A percentile compares a stretch with the other conserved stretches of the same genome.
Conservation (phyloP, 768 basidiomycete genomes). For the Astraeus odoratus region DNA sequence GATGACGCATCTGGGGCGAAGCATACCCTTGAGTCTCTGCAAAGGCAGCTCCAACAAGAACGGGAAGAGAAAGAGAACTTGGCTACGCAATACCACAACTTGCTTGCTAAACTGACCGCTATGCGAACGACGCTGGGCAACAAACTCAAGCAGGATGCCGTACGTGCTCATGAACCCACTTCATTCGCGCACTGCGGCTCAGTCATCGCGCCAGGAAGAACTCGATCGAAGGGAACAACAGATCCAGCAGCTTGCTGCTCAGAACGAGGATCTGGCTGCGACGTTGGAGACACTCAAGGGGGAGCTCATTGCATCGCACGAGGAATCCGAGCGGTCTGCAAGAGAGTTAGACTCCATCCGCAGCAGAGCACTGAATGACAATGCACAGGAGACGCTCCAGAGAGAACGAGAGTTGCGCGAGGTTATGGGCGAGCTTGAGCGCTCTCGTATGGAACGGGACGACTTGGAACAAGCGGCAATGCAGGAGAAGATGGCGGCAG, state of each 20-base stretch:
- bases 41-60: conserved; percentile 68
- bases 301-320: conserved; percentile 71
- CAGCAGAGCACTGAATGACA: conserved; percentile 56
- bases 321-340: conserved; percentile 66
- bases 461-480: conserved; percentile 59
- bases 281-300: conserved; percentile 75
- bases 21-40: conserved; percentile 51
- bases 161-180: conserved; percentile 35
- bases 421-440: conserved; percentile 79
- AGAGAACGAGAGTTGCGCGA: conserved; percentile 81
- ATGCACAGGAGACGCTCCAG: conserved; percentile 57
- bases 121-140: conserved; percentile 93
- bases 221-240: conserved; percentile 87
- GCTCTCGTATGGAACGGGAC: conserved; percentile 74
- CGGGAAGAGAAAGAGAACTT: conserved; percentile 85
- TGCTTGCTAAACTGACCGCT: conserved; percentile 82
- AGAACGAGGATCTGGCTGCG: conserved; percentile 64
- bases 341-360: conserved; percentile 65
- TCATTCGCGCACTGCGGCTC: neutral
- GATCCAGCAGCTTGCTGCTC: conserved; percentile 68
- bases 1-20: conserved; percentile 33
- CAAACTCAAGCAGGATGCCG: conserved; percentile 94
- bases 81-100: conserved; percentile 75
- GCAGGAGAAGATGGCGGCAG: conserved; percentile 62
- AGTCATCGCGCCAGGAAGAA: conserved; percentile 69